Conservation (phyloP, 768 basidiomycete genomes). For the Phaeotremella fagi region DNA sequence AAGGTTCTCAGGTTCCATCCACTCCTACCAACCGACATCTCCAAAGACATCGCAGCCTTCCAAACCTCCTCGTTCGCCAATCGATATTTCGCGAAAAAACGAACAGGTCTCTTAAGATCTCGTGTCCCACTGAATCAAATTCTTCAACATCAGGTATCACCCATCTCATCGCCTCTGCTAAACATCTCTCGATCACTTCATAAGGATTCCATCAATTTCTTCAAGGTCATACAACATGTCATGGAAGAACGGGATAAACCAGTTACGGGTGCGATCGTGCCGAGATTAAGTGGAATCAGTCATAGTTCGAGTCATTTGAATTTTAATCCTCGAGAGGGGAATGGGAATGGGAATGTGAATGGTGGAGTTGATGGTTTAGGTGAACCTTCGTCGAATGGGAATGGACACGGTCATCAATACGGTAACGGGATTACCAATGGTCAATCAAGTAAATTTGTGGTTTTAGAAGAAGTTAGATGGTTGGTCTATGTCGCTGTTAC, state of each 20-base stretch:
- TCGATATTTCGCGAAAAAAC: constrained; percentile 83
- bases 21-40: constrained; percentile 71
- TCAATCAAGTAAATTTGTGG: constrained; percentile 28
- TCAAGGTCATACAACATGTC: constrained; percentile 83
- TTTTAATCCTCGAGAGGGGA: constrained; percentile 12
- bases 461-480: constrained; percentile 80
- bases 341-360: constrained; percentile 21
- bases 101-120: constrained; percentile 70
- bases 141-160: constrained; percentile 86
- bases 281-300: neutral
- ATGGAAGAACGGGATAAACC: constrained; percentile 83
- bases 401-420: neutral
- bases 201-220: constrained; percentile 74
- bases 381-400: constrained; percentile 10
- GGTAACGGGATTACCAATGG: neutral
- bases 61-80: constrained; percentile 77
- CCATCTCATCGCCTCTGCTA: constrained; percentile 70
- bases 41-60: constrained; percentile 80
- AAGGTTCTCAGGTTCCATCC: constrained; percentile 65
- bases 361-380: constrained; percentile 37
- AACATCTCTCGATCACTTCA: constrained; percentile 59
- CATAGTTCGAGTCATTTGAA: constrained; percentile 8
- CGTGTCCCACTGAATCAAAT: constrained; percentile 72
- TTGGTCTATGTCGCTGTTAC: constrained; percentile 71
- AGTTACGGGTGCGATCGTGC: constrained; percentile 26